phyloP scores from a whole-genome alignment of 257 asterid species.

The Solanum pimpinellifolium region DNA sequence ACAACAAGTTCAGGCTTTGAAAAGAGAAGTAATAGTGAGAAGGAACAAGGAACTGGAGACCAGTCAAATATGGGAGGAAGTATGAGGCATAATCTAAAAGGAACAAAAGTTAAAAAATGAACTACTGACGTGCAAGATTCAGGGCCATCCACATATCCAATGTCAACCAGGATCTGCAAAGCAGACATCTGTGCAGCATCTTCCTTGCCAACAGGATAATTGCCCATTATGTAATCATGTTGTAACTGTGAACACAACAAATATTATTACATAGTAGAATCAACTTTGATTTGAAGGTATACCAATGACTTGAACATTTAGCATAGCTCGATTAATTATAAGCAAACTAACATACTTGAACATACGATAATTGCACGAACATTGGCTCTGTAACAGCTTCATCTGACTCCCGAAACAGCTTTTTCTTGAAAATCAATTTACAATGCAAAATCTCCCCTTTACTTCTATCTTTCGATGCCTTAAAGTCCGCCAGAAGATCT shows the following conservation, averaged over 20 bases:
- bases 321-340: not conserved
- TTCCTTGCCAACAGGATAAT: conserved; percentile 97
- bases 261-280: not conserved
- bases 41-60: not conserved
- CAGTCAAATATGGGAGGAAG: not conserved
- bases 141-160: conserved; percentile 68
- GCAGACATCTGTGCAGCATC: conserved; percentile 98
- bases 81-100: not conserved
- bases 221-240: conserved; percentile 85
- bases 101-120: conserved; percentile 1
- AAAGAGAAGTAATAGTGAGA: not conserved
- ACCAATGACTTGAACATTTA: not conserved
- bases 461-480: conserved; percentile 86
- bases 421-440: conserved; percentile 78
- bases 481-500: conserved; percentile 89
- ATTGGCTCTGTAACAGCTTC: conserved; percentile 86
- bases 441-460: conserved; percentile 94
- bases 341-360: conserved; percentile 49
- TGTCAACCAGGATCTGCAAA: conserved; percentile 87
- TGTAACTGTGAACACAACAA: conserved; percentile 56
- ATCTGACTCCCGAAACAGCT: conserved; percentile 93
- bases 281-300: not conserved
- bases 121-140: conserved; percentile 87
- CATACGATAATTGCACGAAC: conserved; percentile 92
- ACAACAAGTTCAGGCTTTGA: not conserved